Conservation (phyloP, 2,329 filamentous ascomycete species). For the Xylariaceae sp. region DNA sequence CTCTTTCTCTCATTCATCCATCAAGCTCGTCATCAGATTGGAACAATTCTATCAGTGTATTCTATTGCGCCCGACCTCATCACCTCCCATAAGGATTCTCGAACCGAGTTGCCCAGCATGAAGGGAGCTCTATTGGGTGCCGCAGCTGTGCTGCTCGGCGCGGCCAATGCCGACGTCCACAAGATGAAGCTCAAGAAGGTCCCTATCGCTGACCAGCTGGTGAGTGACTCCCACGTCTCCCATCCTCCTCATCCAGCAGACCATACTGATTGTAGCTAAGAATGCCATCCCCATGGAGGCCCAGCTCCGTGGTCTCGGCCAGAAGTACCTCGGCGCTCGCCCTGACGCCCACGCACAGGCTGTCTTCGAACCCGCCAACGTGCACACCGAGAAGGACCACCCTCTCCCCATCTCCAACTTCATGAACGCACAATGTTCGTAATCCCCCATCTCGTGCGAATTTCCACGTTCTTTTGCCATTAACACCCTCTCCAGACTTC, state of each 20-base stretch:
- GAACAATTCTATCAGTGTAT: neutral
- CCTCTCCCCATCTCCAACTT: slow-evolving; percentile 93
- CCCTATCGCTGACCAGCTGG: slow-evolving; percentile 86
- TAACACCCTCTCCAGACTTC: slow-evolving; percentile 65
- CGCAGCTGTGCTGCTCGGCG: slow-evolving; percentile 75
- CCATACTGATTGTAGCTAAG: slow-evolving; percentile 43
- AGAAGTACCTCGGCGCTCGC: slow-evolving; percentile 92
- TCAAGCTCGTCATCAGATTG: neutral
- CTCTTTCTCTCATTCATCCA: slow-evolving; percentile 3
- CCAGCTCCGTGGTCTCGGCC: slow-evolving; percentile 78
- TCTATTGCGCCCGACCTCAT: neutral
- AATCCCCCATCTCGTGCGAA: neutral
- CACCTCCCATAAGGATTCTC: slow-evolving; percentile 12
- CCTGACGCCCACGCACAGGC: slow-evolving; percentile 67
- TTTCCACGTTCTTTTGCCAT: neutral
- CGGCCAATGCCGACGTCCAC: slow-evolving; percentile 82
- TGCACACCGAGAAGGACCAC: slow-evolving; percentile 67
- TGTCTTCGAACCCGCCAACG: slow-evolving; percentile 74
- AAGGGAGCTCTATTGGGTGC: slow-evolving; percentile 80
- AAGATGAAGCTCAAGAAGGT: slow-evolving; percentile 98
- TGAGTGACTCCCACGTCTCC: slow-evolving; percentile 43
- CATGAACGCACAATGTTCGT: slow-evolving; percentile 95
- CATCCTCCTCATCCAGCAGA: neutral
- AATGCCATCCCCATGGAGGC: slow-evolving; percentile 74
- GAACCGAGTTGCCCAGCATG: slow-evolving; percentile 58